These are phyloP conservation scores for Phialophora chinensis DNA, from an alignment of 2,329 filamentous ascomycete genomes.

Conservation along the genomic window DNA sequence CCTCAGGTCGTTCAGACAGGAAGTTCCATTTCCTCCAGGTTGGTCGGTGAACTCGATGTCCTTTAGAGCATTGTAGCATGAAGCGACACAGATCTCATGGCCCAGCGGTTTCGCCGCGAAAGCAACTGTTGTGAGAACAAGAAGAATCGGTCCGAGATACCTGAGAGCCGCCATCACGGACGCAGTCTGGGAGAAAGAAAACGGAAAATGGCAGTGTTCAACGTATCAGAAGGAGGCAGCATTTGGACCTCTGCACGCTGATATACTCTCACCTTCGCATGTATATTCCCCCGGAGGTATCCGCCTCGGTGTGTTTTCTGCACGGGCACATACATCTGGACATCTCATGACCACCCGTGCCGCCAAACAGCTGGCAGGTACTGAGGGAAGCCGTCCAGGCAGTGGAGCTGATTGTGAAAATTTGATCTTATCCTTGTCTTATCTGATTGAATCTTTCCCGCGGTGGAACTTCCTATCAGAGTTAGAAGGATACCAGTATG, in stretches of 20 bases:
- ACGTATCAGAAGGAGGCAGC: neutral
- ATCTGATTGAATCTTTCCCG: neutral
- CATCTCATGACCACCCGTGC: neutral
- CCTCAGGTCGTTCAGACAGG: slow-evolving; percentile 3
- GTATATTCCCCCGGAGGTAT: neutral
- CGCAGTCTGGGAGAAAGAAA: neutral
- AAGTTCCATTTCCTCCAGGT: slow-evolving; percentile 1
- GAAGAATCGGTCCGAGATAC: neutral
- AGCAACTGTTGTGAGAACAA: neutral
- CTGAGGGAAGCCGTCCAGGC: neutral
- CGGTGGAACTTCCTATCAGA: slow-evolving; percentile 4
- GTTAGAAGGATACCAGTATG: neutral
- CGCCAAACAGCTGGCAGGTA: neutral
- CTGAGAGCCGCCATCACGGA: neutral
- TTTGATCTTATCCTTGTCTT: slow-evolving; percentile 12
- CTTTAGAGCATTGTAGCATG: neutral
- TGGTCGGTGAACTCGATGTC: neutral
- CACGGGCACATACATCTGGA: neutral
- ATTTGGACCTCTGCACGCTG: neutral
- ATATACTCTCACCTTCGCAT: neutral
- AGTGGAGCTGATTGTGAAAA: neutral
- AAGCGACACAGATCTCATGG: neutral
- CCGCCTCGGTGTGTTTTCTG: neutral
- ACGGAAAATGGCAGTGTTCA: neutral
- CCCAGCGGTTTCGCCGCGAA: slow-evolving; percentile 1